Conservation (phyloP, 2,329 filamentous ascomycete species). For the Metarhizium robertsii region DNA sequence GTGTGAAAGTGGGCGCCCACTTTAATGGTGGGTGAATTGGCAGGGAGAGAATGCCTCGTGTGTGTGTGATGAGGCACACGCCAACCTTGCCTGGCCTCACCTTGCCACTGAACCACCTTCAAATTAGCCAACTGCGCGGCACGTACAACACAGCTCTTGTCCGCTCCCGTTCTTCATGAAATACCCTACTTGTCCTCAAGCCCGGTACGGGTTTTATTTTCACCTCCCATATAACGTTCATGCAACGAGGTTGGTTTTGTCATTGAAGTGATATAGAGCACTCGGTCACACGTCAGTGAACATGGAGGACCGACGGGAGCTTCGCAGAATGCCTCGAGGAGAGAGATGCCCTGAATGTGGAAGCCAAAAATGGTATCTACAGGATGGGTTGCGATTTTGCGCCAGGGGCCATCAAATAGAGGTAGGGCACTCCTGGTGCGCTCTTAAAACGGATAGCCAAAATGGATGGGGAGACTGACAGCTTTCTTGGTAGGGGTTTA, state of each 20-base stretch:
- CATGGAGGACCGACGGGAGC: conserved; percentile 33
- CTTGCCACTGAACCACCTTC: background rate
- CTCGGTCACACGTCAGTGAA: background rate
- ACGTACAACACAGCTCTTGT: background rate
- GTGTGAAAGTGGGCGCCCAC: background rate
- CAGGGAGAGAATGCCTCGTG: too few species aligned
- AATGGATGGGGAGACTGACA: background rate
- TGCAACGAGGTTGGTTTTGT: background rate
- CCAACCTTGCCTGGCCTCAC: too few species aligned
- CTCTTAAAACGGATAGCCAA: background rate
- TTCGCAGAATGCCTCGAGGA: conserved; percentile 41
- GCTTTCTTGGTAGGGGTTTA: conserved; percentile 31
- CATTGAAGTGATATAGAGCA: background rate
- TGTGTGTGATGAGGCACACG: too few species aligned
- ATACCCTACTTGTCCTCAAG: background rate
- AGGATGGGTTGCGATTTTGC: conserved; percentile 72
- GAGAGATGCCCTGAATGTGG: conserved; percentile 57
- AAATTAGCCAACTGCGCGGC: background rate
- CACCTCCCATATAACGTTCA: background rate
- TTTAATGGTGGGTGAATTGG: background rate
- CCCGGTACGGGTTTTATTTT: background rate
- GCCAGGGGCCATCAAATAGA: conserved; percentile 72
- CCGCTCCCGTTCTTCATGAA: background rate
- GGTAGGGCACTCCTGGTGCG: conserved; percentile 31
- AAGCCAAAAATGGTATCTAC: conserved; percentile 60